phyloP scores from a whole-genome alignment of 495 filamentous ascomycete species.

The Penicillium pulvis region DNA sequence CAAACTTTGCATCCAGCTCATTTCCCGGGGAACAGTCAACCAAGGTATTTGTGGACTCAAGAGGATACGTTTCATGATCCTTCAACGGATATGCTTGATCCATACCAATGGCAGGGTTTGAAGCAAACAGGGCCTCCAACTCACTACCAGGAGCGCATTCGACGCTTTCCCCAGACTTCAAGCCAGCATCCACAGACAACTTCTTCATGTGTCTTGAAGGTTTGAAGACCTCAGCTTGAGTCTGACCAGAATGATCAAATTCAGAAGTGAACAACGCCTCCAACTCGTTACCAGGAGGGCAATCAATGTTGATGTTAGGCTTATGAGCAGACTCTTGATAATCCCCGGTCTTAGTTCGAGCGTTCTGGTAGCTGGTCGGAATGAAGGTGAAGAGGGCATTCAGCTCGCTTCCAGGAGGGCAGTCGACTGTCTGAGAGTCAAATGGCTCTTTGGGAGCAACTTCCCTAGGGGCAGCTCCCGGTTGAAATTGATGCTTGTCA shows the following conservation, averaged over 20 bases:
- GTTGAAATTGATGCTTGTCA: neutral
- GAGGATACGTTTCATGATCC: neutral
- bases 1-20: slow-evolving; percentile 20
- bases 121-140: slow-evolving; percentile 14
- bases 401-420: slow-evolving; percentile 16
- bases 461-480: neutral
- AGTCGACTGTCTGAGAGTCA: slow-evolving; percentile 6
- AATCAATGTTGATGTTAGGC: slow-evolving; percentile 9
- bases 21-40: slow-evolving; percentile 20
- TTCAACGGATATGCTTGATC: slow-evolving; percentile 5
- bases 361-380: neutral
- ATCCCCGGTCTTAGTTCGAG: neutral
- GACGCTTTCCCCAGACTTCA: neutral
- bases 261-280: slow-evolving; percentile 13
- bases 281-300: slow-evolving; percentile 15
- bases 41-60: neutral
- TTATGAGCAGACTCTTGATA: neutral
- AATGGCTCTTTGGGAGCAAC: neutral
- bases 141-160: slow-evolving; percentile 17
- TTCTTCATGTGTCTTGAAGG: slow-evolving; percentile 3
- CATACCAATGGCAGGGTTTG: slow-evolving; percentile 4
- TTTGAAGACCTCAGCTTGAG: neutral
- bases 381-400: slow-evolving; percentile 17
- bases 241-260: slow-evolving; percentile 1
- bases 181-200: neutral